Evolutionary conservation across 345 rosid species (phyloP).

Genomic region (Syzygium grande): DNA sequence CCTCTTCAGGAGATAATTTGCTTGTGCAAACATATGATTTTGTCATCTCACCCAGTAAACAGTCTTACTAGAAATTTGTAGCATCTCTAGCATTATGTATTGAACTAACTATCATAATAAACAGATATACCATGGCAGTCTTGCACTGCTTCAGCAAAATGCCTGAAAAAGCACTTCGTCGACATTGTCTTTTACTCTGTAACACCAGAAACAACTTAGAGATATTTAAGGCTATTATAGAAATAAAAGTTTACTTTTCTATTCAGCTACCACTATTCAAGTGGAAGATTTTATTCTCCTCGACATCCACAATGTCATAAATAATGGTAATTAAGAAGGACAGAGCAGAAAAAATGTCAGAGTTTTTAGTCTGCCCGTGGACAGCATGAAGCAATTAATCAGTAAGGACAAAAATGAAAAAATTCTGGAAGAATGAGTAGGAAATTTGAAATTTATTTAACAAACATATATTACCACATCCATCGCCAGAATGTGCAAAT

Average conservation of each 20-base stretch:
- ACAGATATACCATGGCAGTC: slow-evolving; percentile 71
- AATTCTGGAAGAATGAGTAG: not conserved
- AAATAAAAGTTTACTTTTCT: not conserved
- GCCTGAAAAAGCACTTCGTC: slow-evolving; percentile 69
- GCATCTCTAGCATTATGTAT: not conserved
- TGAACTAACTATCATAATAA: not conserved
- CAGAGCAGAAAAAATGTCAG: not conserved
- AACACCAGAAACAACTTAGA: not conserved
- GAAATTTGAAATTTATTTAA: not conserved
- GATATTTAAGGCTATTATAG: not conserved
- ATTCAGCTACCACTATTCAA: not conserved
- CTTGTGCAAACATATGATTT: not conserved
- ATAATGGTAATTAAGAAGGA: not conserved
- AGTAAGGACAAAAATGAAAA: not conserved
- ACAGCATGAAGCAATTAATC: not conserved
- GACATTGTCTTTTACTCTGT: slow-evolving; percentile 57
- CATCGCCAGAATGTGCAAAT: not conserved
- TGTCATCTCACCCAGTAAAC: not conserved
- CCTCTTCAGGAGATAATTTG: not conserved
- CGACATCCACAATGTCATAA: not conserved
- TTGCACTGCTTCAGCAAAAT: slow-evolving; percentile 84
- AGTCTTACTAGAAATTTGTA: not conserved
- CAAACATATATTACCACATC: not conserved
- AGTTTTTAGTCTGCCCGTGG: not conserved
- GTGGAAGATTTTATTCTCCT: not conserved